Base-by-base conservation (phyloP, 371 early-diverging fungal genomes). In the Mortierella sp. region DNA sequence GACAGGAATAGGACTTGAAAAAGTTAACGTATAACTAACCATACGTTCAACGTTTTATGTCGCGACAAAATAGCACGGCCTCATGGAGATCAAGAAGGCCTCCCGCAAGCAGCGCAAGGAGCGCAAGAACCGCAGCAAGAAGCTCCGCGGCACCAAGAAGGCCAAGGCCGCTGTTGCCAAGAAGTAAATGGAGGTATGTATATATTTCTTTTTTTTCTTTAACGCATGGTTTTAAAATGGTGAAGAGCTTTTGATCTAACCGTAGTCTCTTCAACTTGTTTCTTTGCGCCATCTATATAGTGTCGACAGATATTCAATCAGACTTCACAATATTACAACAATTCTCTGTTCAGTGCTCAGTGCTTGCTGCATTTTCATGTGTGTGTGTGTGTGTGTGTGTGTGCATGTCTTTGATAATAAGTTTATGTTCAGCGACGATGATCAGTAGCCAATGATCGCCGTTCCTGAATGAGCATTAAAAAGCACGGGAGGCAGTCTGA, bases 101-200 rank as follows among this genome's bases (percentile, higher is more conserved):
- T 94, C 96, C 82, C 97, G 99, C 91, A 99, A 98, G 96, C 99
- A 98, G 92, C 96, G 97, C 90, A 99, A 98, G 96, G 98, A 99
- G 93, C 95, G 96, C 92, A 98, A 99, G 97, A 99, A 99, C 98
- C 95, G 99, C 88, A 92, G 94, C 91, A 99, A 99, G 97, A 99
- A 98, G 95, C 92, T 97, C 95, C 95, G 98, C 83, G 99, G 99
- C 89, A 97, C 97, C 91, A 96, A 95, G 92, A 99, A 99, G 96
- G 92, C 94, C 90, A 98, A 97, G 95, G 95, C 93, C 83, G 88
- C 91, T 74, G 84, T 81, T 76, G 85, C 88, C 81, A 90, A 91
- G 89, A 91, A 91, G 90, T 79, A 88, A 76, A 90, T 83, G 89
- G 45, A 72, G 72, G 58, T 83, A 83, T 34, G 21, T 68, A 24